Evolutionary conservation across 192 early-diverging fungal genomes (phyloP).

Genomic region (Entrophospora sp.): DNA sequence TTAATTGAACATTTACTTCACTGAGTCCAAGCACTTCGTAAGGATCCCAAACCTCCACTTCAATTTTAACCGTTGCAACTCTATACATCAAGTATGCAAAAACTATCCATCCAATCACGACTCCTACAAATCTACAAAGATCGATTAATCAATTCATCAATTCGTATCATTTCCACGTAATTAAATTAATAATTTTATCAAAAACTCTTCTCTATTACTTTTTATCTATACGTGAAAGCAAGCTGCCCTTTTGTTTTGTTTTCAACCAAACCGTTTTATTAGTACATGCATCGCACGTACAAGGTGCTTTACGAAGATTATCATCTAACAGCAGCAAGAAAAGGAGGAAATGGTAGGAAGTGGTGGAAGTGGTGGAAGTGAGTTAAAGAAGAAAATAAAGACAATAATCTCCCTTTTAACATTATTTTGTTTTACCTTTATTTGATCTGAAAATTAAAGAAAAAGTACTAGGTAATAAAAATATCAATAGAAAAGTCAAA

Average conservation of each 20-base stretch:
- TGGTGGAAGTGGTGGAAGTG: neutral
- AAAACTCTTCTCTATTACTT: too few species aligned
- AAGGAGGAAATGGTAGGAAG: too few species aligned
- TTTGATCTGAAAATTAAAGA: constrained; percentile 33
- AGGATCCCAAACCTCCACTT: constrained; percentile 82
- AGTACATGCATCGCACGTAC: constrained; percentile 29
- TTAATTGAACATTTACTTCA: too few species aligned
- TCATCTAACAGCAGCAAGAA: too few species aligned
- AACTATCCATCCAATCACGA: constrained; percentile 58
- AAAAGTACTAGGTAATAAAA: constrained; percentile 71
- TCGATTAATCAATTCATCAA: too few species aligned
- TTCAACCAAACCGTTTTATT: constrained; percentile 22
- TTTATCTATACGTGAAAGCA: constrained; percentile 21
- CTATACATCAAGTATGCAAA: constrained; percentile 58
- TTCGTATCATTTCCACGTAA: too few species aligned
- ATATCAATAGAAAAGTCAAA: constrained; percentile 70
- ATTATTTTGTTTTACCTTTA: constrained; percentile 22
- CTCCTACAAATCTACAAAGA: constrained; percentile 31
- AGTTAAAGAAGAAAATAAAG: too few species aligned
- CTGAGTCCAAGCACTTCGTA: constrained; percentile 81
- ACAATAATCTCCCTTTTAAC: too few species aligned
- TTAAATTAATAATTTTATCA: too few species aligned
- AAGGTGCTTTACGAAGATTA: constrained; percentile 22
- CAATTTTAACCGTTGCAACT: constrained; percentile 52
- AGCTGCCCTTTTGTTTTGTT: neutral